These are phyloP conservation scores for Botrytis hyacinthi DNA, from an alignment of 2,329 filamentous ascomycete genomes.

Conservation along the genomic window DNA sequence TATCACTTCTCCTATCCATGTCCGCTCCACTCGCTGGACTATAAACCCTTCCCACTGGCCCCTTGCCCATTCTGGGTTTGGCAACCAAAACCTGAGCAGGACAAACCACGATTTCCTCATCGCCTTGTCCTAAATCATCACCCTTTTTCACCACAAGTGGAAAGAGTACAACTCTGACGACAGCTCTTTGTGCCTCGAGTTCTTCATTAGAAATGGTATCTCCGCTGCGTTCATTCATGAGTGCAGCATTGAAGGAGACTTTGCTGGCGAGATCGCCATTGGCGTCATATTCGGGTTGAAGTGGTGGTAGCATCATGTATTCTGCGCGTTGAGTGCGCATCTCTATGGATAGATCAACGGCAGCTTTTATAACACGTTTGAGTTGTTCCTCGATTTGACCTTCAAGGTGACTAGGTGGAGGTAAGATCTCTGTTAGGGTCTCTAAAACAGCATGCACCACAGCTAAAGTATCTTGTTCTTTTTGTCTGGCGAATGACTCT, in stretches of 20 bases:
- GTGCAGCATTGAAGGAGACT: conserved; percentile 84
- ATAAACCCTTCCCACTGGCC: conserved; percentile 29
- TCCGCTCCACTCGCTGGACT: conserved; percentile 25
- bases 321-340: conserved; percentile 97
- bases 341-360: conserved; percentile 87
- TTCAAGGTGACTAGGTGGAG: conserved; percentile 79
- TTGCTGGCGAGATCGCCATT: conserved; percentile 87
- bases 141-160: conserved; percentile 96
- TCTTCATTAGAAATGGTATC: conserved; percentile 69
- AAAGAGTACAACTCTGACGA: conserved; percentile 91
- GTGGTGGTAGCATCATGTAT: conserved; percentile 96
- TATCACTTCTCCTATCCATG: conserved; percentile 24
- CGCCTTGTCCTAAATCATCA: conserved; percentile 79
- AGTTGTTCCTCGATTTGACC: conserved; percentile 79
- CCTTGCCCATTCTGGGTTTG: conserved; percentile 35
- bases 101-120: conserved; percentile 93
- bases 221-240: conserved; percentile 91
- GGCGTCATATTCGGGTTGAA: conserved; percentile 91
- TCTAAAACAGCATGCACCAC: conserved; percentile 90
- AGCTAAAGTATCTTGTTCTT: conserved; percentile 86
- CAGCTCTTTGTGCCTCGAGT: conserved; percentile 70
- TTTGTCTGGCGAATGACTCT: conserved; percentile 75
- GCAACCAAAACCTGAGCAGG: conserved; percentile 91
- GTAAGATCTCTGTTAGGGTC: conserved; percentile 79
- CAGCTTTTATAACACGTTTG: conserved; percentile 81